phyloP scores from a whole-genome alignment of 768 basidiomycete species.

The Boletus tomentosulus region DNA sequence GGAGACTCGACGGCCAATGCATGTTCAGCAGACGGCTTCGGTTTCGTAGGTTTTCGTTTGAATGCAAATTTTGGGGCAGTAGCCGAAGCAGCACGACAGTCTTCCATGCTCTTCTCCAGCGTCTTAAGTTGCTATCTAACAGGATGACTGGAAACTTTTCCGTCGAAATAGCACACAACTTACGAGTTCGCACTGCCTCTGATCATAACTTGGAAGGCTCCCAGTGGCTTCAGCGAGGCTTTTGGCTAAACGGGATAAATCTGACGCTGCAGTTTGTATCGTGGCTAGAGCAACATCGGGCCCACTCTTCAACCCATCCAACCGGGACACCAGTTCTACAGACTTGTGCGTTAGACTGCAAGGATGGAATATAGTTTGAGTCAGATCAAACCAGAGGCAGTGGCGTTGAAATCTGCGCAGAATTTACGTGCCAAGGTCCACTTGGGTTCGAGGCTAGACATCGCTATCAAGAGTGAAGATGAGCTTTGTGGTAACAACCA shows the following conservation, averaged over 20 bases:
- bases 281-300: constrained; percentile 29
- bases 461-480: neutral
- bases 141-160: constrained; percentile 9
- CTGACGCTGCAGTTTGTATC: constrained; percentile 43
- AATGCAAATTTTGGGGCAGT: constrained; percentile 67
- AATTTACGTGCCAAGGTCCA: constrained; percentile 33
- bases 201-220: constrained; percentile 69
- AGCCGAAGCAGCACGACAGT: constrained; percentile 40
- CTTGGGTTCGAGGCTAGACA: constrained; percentile 20
- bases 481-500: no score
- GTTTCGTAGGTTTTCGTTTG: constrained; percentile 44
- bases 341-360: constrained; percentile 13
- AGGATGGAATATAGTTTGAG: neutral
- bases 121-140: constrained; percentile 57
- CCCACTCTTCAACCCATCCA: constrained; percentile 38
- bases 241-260: constrained; percentile 58
- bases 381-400: constrained; percentile 22
- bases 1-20: neutral
- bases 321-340: constrained; percentile 46
- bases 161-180: constrained; percentile 21
- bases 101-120: constrained; percentile 54
- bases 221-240: constrained; percentile 59
- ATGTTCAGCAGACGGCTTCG: constrained; percentile 9
- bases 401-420: constrained; percentile 19
- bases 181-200: constrained; percentile 66